Conservation (phyloP, 805 yeast species). For the Barnettozyma populi region DNA sequence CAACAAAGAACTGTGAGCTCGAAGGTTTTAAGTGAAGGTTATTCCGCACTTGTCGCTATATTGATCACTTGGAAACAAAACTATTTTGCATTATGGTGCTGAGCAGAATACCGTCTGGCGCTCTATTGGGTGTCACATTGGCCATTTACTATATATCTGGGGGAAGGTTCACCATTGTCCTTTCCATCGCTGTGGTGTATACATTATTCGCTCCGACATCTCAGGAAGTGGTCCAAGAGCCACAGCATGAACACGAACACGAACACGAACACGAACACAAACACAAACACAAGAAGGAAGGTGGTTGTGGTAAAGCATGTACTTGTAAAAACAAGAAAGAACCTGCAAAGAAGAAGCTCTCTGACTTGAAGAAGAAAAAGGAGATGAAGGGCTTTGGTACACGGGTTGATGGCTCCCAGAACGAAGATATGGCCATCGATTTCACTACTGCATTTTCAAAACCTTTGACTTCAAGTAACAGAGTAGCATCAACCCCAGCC, state of each 20-base stretch:
- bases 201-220: slow-evolving; percentile 20
- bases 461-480: background rate
- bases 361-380: slow-evolving; percentile 18
- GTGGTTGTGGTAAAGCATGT: slow-evolving; percentile 32
- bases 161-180: slow-evolving; percentile 32
- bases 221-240: background rate
- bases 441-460: slow-evolving; percentile 34
- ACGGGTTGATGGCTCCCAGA: slow-evolving; percentile 5
- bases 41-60: background rate
- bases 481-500: slow-evolving; percentile 6
- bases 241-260: slow-evolving; percentile 7
- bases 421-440: slow-evolving; percentile 30
- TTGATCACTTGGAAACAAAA: too few species aligned
- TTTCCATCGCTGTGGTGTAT: slow-evolving; percentile 24
- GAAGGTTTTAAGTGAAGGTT: background rate
- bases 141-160: slow-evolving; percentile 24
- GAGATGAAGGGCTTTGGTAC: slow-evolving; percentile 19
- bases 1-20: background rate
- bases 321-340: slow-evolving; percentile 25
- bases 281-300: slow-evolving; percentile 22
- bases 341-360: slow-evolving; percentile 23
- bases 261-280: slow-evolving; percentile 18
- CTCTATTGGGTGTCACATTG: slow-evolving; percentile 7
- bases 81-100: slow-evolving; percentile 1
- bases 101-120: slow-evolving; percentile 12